Percentiles rank a stretch among this genome's conserved stretches.
Conservation (phyloP, 2,329 filamentous ascomycete genomes). For the Fusarium avenaceum region DNA sequence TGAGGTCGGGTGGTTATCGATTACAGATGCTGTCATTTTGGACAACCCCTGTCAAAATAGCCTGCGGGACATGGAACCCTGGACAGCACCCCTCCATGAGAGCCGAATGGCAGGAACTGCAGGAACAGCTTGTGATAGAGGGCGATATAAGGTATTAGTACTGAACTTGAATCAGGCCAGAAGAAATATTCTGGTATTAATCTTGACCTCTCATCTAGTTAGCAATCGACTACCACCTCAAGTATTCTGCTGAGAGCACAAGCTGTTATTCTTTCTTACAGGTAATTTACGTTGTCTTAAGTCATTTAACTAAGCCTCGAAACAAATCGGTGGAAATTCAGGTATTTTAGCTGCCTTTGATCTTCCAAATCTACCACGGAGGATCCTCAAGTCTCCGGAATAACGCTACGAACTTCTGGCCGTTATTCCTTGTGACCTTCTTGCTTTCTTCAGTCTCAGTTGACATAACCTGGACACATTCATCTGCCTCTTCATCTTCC, state of each 20-base stretch:
- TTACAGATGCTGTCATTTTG: constrained; percentile 46
- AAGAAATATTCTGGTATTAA: not conserved
- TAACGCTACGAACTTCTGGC: constrained; percentile 90
- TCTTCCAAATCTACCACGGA: constrained; percentile 69
- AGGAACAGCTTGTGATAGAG: not conserved
- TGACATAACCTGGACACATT: constrained; percentile 80
- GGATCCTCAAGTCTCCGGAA: constrained; percentile 87
- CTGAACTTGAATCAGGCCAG: not conserved
- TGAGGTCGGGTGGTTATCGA: constrained; percentile 43
- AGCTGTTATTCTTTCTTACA: not conserved
- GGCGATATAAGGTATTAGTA: not conserved
- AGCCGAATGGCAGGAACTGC: not conserved
- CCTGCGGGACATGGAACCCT: constrained; percentile 37
- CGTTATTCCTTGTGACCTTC: constrained; percentile 92
- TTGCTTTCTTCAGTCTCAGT: constrained; percentile 96
- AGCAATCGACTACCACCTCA: not conserved
- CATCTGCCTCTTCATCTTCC: constrained; percentile 76
- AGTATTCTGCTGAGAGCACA: not conserved
- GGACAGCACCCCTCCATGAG: constrained; percentile 20
- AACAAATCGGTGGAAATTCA: not conserved
- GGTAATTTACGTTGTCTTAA: not conserved
- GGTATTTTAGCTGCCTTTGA: constrained; percentile 1
- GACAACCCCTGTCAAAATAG: constrained; percentile 39
- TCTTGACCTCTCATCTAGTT: not conserved
- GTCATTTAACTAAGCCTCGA: not conserved